Conservation (phyloP, 257 asterid genomes). For the Solanum commersonii region DNA sequence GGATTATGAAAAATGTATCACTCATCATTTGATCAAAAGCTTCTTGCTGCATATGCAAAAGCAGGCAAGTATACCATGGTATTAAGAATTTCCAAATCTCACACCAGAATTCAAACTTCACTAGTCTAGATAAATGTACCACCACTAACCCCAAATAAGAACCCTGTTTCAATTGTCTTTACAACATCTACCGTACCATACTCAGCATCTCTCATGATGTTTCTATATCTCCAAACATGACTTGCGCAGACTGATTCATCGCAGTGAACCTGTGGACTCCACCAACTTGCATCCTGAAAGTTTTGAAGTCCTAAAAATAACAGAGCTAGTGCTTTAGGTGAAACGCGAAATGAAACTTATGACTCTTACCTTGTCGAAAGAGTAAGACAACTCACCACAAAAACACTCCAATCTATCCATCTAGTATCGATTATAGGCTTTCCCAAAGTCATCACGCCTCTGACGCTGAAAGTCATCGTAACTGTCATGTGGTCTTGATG, state of each 20-base stretch:
- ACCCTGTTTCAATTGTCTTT: background rate
- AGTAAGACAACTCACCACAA: constrained; percentile 62
- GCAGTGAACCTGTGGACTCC: constrained; percentile 20
- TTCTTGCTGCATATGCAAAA: background rate
- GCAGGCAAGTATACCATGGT: background rate
- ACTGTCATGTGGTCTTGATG: constrained; percentile 56
- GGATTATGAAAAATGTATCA: background rate
- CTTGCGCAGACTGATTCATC: constrained; percentile 43
- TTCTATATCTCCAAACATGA: background rate
- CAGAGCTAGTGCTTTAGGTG: background rate
- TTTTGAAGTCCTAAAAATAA: constrained; percentile 13
- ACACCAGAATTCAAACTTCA: background rate
- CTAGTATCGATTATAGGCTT: constrained; percentile 58
- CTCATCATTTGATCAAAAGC: background rate
- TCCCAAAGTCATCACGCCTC: constrained; percentile 64
- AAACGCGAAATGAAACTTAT: background rate
- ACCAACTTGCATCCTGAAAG: constrained; percentile 53
- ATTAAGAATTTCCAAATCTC: background rate
- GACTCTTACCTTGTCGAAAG: constrained; percentile 3
- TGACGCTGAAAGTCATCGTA: constrained; percentile 61
- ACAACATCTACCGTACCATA: background rate
- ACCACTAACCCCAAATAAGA: background rate
- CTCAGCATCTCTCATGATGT: background rate
- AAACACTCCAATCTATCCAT: constrained; percentile 25
- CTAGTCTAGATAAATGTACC: background rate